Conservation (phyloP, 2,329 filamentous ascomycete genomes). For the Teratosphaeria gauchensis region DNA sequence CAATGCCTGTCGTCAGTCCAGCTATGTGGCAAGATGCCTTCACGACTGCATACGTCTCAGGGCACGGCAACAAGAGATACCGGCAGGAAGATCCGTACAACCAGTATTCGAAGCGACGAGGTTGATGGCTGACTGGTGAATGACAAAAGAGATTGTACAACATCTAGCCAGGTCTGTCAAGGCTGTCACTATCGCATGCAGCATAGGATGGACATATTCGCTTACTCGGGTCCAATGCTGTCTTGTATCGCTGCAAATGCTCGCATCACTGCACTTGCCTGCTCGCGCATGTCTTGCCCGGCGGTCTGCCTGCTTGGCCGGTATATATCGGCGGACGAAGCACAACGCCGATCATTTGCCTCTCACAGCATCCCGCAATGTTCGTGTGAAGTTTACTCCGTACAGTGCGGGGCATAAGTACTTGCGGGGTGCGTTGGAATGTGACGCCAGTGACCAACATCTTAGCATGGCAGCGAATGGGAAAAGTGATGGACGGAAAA, state of each 20-base stretch:
- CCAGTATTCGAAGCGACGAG: constrained; percentile 12
- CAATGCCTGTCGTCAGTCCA: constrained; percentile 32
- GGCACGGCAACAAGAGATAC: constrained; percentile 34
- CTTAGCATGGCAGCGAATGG: not conserved
- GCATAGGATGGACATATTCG: not conserved
- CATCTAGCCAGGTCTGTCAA: not conserved
- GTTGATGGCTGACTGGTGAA: constrained; percentile 2
- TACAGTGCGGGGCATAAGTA: not conserved
- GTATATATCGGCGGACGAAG: not conserved
- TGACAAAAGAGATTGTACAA: not conserved
- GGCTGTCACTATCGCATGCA: not conserved
- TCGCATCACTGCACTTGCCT: not conserved
- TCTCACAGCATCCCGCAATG: not conserved
- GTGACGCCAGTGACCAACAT: not conserved
- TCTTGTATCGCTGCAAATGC: not conserved
- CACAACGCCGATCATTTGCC: constrained; percentile 1
- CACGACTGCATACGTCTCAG: constrained; percentile 25
- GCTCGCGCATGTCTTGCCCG: not conserved
- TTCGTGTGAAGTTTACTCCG: not conserved
- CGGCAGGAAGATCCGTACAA: constrained; percentile 30
- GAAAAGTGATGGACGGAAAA: not conserved
- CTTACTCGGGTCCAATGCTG: not conserved
- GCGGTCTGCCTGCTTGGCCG: not conserved
- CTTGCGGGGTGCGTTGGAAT: not conserved
- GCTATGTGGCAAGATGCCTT: constrained; percentile 44